Percentiles rank a stretch among this genome's conserved stretches.
Conservation (phyloP, 176 grass and related monocot genomes). For the Microstegium vimineum region DNA sequence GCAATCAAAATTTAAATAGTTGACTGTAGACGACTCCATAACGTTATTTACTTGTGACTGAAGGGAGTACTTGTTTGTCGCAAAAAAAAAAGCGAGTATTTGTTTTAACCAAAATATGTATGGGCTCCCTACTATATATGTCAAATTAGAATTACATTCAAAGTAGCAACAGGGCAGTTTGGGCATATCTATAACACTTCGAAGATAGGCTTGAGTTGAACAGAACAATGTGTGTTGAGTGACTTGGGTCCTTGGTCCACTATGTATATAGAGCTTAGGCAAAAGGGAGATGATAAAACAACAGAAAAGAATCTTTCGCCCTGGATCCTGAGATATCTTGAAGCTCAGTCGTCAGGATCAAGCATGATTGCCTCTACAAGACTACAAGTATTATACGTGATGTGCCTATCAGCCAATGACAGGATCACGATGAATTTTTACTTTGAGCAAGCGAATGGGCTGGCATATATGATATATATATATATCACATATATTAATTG, state of each 20-base stretch:
- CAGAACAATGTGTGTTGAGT: not conserved
- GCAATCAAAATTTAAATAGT: too few species aligned
- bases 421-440: not conserved
- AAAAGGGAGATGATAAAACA: not conserved
- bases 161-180: not conserved
- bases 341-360: slow-evolving; percentile 3
- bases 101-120: too few species aligned
- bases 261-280: not conserved
- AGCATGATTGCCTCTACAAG: not conserved
- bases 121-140: too few species aligned
- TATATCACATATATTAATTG: not conserved
- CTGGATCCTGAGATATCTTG: slow-evolving; percentile 4
- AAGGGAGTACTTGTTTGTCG: too few species aligned
- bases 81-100: too few species aligned
- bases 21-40: too few species aligned
- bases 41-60: too few species aligned
- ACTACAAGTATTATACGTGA: not conserved
- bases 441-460: slow-evolving; percentile 14
- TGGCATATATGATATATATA: slow-evolving; percentile 7
- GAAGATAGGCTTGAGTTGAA: not conserved
- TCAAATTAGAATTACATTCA: not conserved
- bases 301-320: not conserved
- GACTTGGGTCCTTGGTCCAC: not conserved
- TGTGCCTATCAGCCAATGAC: slow-evolving; percentile 27
- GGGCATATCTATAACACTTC: not conserved